A percentile compares a stretch with the other conserved stretches of the same genome.
phyloP scores from a whole-genome alignment of 176 grass and related monocot genomes.

The Saccharum officinarum region DNA sequence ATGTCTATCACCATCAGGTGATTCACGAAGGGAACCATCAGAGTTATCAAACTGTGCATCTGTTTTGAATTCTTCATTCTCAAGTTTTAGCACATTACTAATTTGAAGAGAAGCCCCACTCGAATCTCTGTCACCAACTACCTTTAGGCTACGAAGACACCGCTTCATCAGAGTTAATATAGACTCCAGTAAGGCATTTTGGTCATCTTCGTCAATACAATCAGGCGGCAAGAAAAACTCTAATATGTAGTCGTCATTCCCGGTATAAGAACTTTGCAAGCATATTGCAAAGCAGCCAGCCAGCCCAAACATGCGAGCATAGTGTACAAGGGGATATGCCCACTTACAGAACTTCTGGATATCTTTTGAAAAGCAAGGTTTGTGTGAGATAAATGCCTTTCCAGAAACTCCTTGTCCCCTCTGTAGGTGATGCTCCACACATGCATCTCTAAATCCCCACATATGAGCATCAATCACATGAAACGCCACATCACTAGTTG shows the following conservation, averaged over 20 bases:
- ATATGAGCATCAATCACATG: constrained; percentile 73
- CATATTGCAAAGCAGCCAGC: constrained; percentile 81
- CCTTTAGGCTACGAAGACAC: constrained; percentile 73
- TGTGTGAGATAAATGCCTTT: constrained; percentile 58
- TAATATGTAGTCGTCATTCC: constrained; percentile 86
- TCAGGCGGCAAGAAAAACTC: constrained; percentile 90
- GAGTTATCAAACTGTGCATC: constrained; percentile 31
- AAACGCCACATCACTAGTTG: constrained; percentile 89
- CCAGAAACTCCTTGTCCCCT: constrained; percentile 91
- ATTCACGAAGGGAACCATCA: constrained; percentile 42
- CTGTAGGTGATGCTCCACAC: constrained; percentile 92
- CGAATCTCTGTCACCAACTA: constrained; percentile 46
- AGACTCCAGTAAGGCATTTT: constrained; percentile 65
- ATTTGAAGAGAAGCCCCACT: constrained; percentile 45
- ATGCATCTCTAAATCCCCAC: constrained; percentile 98
- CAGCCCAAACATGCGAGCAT: constrained; percentile 83
- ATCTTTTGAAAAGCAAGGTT: constrained; percentile 80
- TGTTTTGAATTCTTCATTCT: constrained; percentile 50
- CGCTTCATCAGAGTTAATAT: constrained; percentile 60
- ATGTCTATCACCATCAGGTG: constrained; percentile 24
- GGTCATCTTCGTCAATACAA: constrained; percentile 54
- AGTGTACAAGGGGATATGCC: constrained; percentile 89
- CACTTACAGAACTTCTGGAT: constrained; percentile 67
- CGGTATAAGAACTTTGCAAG: constrained; percentile 77
- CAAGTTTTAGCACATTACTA: constrained; percentile 48